Evolutionary conservation across 1,139 yeast species (phyloP), one percentile per base, ranked within the genome.

Genomic region (Suhomyces bolitotheri): DNA sequence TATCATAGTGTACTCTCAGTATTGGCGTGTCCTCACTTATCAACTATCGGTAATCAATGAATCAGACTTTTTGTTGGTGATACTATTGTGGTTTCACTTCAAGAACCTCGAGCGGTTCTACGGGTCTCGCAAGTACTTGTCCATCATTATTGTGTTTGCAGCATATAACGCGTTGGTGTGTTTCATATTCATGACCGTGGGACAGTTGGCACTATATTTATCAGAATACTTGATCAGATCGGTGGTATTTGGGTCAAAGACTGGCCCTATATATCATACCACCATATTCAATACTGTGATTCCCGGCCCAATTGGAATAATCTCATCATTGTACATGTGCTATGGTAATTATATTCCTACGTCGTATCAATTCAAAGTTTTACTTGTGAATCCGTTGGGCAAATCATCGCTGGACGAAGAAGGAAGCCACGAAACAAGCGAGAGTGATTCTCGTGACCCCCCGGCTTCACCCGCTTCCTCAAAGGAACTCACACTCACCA

Each of bases 241-340:
- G 26, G 30, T 40, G 31, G n/a, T 36, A 12, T 25, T 36, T 8
- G 27, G 34, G 8, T 16, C 29, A 17, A n/a, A 13, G 9, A 31
- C 16, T 24, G 12, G 23, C 25, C 15, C 25, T 22, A 30, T 34
- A 7, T 64, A 58, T 36, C 49, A 47, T 19, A 50, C 54, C 5
- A 62, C 72, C 2, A 31, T 66, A 1, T 61, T 68, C 44, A 70
- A 71, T 45, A 54, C 60, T 25, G 61, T 64, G 11, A 45, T 53
- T 1, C 66, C 87, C 0, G 94, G 94, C 0, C 88, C 90, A 2
- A 64, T 81, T 23, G 81, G 83, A 0, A 50, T 82, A 1, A 31
- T 83, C 7, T 76, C 82, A 36, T 79, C 84, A 2, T 55, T 83
- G 24, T 64, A 82, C 39, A 73, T 78, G 14, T 74, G 81, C 36